Evolutionary conservation across 2,329 filamentous ascomycete genomes (phyloP), one percentile per base, ranked within the genome.

Genomic region (Pseudocercospora vitis): DNA sequence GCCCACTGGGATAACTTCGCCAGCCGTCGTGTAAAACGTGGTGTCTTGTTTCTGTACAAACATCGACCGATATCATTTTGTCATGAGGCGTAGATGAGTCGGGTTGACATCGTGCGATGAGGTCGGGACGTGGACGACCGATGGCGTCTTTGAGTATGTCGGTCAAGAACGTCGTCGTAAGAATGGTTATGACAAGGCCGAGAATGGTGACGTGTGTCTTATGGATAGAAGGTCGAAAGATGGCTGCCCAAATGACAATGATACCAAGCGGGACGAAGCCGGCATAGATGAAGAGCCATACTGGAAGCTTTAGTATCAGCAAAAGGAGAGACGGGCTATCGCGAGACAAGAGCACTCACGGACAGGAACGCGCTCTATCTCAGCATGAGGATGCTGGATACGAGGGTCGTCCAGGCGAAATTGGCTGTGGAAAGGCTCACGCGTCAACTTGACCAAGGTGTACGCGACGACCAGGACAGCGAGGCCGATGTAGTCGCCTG

Each of bases 391-490:
- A 67, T 87, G 96, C 60, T 89, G 86, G 55, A 97, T 90, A 46
- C 84, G 78, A 19, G 88, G 80, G 69, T 97, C 90, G 69, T 91
- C 88, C 58, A 97, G 81, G 60, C 84, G 88, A 75, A 99, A 97
- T 83, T 96, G 88, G 73, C 89, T 90, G 71, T 97, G 91, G 70
- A 97, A 97, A 0, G 94, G 94, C 56, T 86, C 85, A 63, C 89
- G 80, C 64, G 88, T 75, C 37, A 89, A 78, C 81, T 89, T 67
- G 7, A 61, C 39, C 28, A 85, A 64, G 14, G 87, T 71, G 72
- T 89, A 94, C 48, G 79, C 82, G 4, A 78, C 75, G 6, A 90
- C 66, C n/a, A 97, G 77, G 32, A 88, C 71, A 1, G 78, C 75
- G 58, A 97, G 82, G 29, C 90, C 89, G 24, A 95, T 73, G 73